These are phyloP conservation scores for Ogataea pini DNA, from an alignment of 805 yeast genomes.

Conservation along the genomic window DNA sequence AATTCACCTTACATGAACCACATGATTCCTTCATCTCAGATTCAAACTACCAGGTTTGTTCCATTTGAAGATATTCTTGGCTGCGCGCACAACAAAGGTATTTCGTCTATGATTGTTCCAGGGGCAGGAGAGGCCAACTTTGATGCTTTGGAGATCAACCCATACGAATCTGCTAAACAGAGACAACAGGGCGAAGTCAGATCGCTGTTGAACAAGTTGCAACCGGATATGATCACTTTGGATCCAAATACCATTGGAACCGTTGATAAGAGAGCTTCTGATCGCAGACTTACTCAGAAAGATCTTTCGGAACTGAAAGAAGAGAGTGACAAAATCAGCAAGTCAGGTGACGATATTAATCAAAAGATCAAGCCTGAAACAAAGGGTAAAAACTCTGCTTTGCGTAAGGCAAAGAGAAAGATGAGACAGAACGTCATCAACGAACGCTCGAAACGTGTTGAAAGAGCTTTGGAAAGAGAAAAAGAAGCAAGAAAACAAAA, in stretches of 20 bases:
- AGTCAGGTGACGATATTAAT: constrained; percentile 47
- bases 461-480: constrained; percentile 72
- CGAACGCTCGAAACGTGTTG: constrained; percentile 76
- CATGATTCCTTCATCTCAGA: constrained; percentile 72
- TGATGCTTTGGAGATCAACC: constrained; percentile 91
- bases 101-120: constrained; percentile 86
- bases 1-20: constrained; percentile 91
- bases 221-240: constrained; percentile 88
- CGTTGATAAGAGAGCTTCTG: constrained; percentile 69
- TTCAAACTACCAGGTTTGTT: constrained; percentile 70
- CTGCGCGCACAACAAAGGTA: constrained; percentile 76
- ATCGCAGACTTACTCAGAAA: constrained; percentile 62
- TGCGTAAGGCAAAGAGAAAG: constrained; percentile 79
- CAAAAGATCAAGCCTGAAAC: constrained; percentile 65
- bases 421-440: constrained; percentile 83
- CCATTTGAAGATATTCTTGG: constrained; percentile 98
- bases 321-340: constrained; percentile 31
- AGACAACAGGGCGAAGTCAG: constrained; percentile 93
- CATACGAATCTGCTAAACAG: constrained; percentile 87
- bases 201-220: constrained; percentile 77
- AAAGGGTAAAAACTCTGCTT: constrained; percentile 78
- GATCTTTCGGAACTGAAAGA: constrained; percentile 49
- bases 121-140: constrained; percentile 98
- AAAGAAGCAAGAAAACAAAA: constrained; percentile 64
- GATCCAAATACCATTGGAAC: constrained; percentile 88